Percentiles rank a stretch among this genome's conserved stretches.
Conservation (phyloP, 1,139 yeast species). For the Diutina pseudorugosa region DNA sequence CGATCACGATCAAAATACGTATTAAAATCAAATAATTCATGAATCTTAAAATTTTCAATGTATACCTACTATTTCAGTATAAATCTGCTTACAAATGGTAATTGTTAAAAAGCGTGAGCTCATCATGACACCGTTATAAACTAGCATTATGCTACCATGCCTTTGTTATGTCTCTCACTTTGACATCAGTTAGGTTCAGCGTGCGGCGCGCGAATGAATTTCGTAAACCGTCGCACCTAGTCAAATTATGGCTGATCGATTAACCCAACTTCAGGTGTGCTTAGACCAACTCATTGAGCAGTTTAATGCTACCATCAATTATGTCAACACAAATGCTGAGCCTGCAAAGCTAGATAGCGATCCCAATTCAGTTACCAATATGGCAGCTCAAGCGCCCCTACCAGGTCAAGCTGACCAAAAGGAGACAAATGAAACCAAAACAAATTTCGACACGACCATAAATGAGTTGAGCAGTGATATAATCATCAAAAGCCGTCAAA, state of each 20-base stretch:
- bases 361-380: slow-evolving; percentile 24
- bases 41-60: too few species aligned
- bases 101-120: too few species aligned
- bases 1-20: too few species aligned
- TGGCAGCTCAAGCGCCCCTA: slow-evolving; percentile 37
- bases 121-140: too few species aligned
- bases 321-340: slow-evolving; percentile 47
- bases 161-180: background rate
- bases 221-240: background rate
- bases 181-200: background rate
- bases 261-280: slow-evolving; percentile 87
- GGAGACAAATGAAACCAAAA: slow-evolving; percentile 9
- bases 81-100: too few species aligned
- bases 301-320: slow-evolving; percentile 81
- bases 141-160: too few species aligned
- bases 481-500: slow-evolving; percentile 76
- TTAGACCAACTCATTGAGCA: slow-evolving; percentile 87
- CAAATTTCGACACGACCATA: slow-evolving; percentile 40
- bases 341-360: slow-evolving; percentile 26
- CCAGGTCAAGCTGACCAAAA: slow-evolving; percentile 31
- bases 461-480: slow-evolving; percentile 75
- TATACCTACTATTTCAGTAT: too few species aligned
- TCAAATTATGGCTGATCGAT: slow-evolving; percentile 56
- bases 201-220: background rate
- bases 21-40: too few species aligned